Percentiles rank a stretch among this genome's conserved stretches.
Evolutionary conservation across 306 rosid genomes (phyloP).

Genomic region (Trifolium fragiferum): DNA sequence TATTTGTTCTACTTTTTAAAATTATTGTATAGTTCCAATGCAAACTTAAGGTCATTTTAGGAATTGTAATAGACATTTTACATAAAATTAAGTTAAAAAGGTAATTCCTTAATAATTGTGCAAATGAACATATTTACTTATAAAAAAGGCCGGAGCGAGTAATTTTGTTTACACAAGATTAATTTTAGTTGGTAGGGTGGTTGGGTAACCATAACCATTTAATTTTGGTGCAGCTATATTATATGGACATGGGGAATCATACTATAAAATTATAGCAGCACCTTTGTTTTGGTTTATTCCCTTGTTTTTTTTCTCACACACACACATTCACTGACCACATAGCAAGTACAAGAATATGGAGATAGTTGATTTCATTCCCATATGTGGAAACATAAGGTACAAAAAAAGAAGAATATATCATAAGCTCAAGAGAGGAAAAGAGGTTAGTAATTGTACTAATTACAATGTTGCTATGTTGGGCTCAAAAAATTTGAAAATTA

Average conservation of each 20-base stretch:
- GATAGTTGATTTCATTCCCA: constrained; percentile 31
- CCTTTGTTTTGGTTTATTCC: neutral
- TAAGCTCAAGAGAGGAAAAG: constrained; percentile 47
- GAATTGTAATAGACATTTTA: too few species aligned
- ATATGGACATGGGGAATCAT: neutral
- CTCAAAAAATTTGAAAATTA: constrained; percentile 22
- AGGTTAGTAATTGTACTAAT: constrained; percentile 36
- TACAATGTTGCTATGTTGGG: constrained; percentile 6
- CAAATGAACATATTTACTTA: too few species aligned
- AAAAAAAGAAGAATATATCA: constrained; percentile 44
- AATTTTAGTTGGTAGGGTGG: neutral
- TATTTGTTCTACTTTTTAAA: too few species aligned
- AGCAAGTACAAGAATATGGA: constrained; percentile 5
- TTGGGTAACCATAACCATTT: neutral
- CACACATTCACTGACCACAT: neutral
- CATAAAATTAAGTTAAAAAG: too few species aligned
- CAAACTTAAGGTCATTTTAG: too few species aligned
- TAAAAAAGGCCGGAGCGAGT: too few species aligned
- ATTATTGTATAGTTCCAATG: too few species aligned
- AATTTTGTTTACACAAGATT: neutral
- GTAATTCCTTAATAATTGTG: too few species aligned
- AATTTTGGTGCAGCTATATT: neutral
- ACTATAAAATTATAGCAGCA: neutral
- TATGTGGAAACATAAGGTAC: constrained; percentile 46
- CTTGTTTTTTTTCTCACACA: neutral